phyloP scores from a whole-genome alignment of 176 grass and related monocot species.

The Melocanna baccifera region DNA sequence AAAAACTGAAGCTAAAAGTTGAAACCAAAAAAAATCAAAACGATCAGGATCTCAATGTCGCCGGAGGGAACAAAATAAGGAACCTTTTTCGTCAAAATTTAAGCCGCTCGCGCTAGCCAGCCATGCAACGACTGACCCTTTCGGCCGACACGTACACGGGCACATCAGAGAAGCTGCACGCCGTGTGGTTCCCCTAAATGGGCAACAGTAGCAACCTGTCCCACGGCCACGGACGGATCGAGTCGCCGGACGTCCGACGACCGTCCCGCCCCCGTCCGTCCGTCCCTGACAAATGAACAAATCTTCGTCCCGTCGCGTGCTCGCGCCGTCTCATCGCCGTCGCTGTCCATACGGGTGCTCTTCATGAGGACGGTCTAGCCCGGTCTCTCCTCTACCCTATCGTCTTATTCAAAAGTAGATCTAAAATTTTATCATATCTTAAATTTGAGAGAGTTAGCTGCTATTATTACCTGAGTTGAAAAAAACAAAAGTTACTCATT shows the following conservation, averaged over 20 bases:
- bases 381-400: no score
- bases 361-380: neutral
- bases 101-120: neutral
- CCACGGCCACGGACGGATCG: neutral
- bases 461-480: no score
- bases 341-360: neutral
- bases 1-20: no score
- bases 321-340: no score
- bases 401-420: no score
- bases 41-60: no score
- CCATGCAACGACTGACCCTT: neutral
- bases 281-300: neutral
- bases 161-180: neutral
- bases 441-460: no score
- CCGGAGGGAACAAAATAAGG: neutral
- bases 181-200: slow-evolving; percentile 21
- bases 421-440: no score
- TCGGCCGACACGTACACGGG: neutral
- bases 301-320: neutral
- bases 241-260: neutral
- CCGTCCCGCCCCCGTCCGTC: no score
- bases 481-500: no score
- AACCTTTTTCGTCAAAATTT: neutral
- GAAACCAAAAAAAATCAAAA: no score
- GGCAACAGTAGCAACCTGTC: neutral